Conservation (phyloP, 805 yeast species). For the Torulaspora franciscae region DNA sequence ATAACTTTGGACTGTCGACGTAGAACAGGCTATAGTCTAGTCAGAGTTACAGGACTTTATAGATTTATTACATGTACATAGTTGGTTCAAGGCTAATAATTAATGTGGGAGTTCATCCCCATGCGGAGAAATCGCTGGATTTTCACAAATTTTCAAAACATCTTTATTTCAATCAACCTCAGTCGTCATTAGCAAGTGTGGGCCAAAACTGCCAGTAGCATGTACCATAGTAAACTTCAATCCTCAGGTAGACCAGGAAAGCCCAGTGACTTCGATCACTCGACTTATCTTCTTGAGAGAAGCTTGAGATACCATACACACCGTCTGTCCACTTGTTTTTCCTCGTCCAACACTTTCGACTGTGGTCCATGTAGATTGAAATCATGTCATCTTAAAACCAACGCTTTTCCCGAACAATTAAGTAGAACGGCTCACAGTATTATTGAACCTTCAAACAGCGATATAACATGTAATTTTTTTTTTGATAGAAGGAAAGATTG, state of each 20-base stretch:
- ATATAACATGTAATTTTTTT: slow-evolving; percentile 6
- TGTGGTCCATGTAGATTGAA: slow-evolving; percentile 14
- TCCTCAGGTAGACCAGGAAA: slow-evolving; percentile 10
- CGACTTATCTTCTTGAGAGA: slow-evolving; percentile 8
- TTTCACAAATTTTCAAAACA: slow-evolving; percentile 6
- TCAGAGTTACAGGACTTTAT: not conserved
- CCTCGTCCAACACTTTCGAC: slow-evolving; percentile 11
- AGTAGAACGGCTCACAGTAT: not conserved
- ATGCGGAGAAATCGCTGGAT: not conserved
- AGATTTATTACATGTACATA: not conserved
- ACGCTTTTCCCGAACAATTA: not conserved
- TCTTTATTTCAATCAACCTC: slow-evolving; percentile 10
- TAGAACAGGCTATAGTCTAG: not conserved
- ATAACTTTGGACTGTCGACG: not conserved
- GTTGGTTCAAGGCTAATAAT: not conserved
- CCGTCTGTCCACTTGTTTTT: not conserved
- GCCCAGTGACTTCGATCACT: slow-evolving; percentile 19
- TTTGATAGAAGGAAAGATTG: slow-evolving; percentile 6
- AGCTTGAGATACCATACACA: slow-evolving; percentile 6
- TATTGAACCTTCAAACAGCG: slow-evolving; percentile 2
- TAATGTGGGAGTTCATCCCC: not conserved
- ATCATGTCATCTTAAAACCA: slow-evolving; percentile 3
- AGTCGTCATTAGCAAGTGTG: slow-evolving; percentile 12
- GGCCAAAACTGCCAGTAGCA: not conserved
- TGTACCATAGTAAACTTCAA: not conserved